Evolutionary conservation across 2,329 filamentous ascomycete genomes (phyloP).

Genomic region (Sporothrix brasiliensis): DNA sequence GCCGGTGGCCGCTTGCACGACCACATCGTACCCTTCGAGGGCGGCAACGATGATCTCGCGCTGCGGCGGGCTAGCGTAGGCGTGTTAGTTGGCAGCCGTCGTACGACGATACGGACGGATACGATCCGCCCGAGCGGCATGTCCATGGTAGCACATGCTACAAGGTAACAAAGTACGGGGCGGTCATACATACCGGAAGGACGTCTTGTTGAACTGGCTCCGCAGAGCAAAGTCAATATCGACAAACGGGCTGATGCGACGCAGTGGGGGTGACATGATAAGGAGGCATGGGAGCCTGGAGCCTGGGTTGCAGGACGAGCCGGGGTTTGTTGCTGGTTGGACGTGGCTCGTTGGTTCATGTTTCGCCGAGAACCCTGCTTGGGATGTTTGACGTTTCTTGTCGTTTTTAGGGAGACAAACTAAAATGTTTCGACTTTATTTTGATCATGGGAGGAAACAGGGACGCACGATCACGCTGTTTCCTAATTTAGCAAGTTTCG

Average conservation of each 20-base stretch:
- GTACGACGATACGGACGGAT: neutral
- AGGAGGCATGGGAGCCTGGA: neutral
- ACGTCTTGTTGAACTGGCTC: slow-evolving; percentile 70
- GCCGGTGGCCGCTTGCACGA: slow-evolving; percentile 85
- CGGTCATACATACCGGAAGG: slow-evolving; percentile 63
- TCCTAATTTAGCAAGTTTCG: slow-evolving; percentile 12
- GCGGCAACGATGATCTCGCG: slow-evolving; percentile 84
- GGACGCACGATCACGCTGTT: slow-evolving; percentile 8
- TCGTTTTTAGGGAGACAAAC: neutral
- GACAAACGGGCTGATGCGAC: slow-evolving; percentile 53
- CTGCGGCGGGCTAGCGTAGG: slow-evolving; percentile 69
- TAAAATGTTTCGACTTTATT: slow-evolving; percentile 23
- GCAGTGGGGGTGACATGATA: slow-evolving; percentile 40
- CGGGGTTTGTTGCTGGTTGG: neutral
- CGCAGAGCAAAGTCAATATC: slow-evolving; percentile 76
- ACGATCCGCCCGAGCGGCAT: neutral
- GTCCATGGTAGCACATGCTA: neutral
- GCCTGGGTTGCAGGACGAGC: neutral
- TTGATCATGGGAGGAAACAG: slow-evolving; percentile 9
- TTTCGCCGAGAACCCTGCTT: neutral
- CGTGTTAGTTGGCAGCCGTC: neutral
- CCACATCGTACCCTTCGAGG: slow-evolving; percentile 83
- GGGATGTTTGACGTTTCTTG: slow-evolving; percentile 16
- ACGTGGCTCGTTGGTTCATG: neutral
- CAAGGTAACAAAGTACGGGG: neutral